Base-by-base conservation (phyloP, 805 yeast species). In the Wickerhamiella lipophila region DNA sequence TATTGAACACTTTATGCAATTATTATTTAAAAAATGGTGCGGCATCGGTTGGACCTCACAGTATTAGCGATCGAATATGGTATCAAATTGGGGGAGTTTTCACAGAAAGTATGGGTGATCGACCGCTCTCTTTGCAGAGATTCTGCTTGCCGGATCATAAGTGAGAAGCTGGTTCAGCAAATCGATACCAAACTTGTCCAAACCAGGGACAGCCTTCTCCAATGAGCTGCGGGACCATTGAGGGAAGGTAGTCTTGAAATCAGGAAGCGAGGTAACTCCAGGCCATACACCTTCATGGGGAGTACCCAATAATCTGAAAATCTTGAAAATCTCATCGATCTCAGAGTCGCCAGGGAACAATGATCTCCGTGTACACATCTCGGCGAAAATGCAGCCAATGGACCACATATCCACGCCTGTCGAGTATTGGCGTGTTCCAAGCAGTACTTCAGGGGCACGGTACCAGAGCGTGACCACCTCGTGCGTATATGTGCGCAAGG, bases 351-450 rank as follows among this genome's bases (percentile, higher is more conserved):
- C 98, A 0, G 97, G 95, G 68, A 92, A 89, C 47, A 92, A 66
- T 7, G 98, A 96, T 64, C 85, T 85, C 49, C 98, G 79, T 58
- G 87, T 85, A 50, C 88, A 86, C 97, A 92, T 88, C 64, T 92
- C 98, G 6, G 96, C 98, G 64, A 92, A 83, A 43, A 92, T 92
- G 63, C 96, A 88, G 13, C 98, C 98, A 53, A 89, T 83, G 9
- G 96, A 85, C 98, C 98, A 92, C 83, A 92, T 87, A 64, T 92
- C 98, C 47, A 92, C 96, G 16, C 97, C 96, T 0, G 97, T 92
- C 30, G 96, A 85, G 65, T 92, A 92, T 60, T 92, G 96, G 57
- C 94, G 84, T 2, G 96, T 96, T 12, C 98, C 98, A 55, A 92
- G 75, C 52, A 92, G 70, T 50, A 92, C 85, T 67, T 92, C 98